phyloP scores from a whole-genome alignment of 2,329 filamentous ascomycete species.

The Aspergillus clavatus region DNA sequence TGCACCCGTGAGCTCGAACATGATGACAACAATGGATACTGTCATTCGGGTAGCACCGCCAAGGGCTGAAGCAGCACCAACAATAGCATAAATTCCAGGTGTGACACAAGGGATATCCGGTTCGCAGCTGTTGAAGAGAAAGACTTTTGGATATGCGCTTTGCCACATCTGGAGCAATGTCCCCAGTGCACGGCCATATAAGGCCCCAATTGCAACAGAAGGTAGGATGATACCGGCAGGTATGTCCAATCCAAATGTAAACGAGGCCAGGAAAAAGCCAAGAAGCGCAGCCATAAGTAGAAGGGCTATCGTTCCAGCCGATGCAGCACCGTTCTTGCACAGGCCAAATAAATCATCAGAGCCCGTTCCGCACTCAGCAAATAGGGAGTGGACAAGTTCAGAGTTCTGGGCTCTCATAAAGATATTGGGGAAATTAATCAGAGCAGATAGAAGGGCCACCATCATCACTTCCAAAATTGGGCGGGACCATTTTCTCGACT shows the following conservation, averaged over 20 bases:
- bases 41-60: slow-evolving; percentile 94
- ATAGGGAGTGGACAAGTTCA: slow-evolving; percentile 85
- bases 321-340: slow-evolving; percentile 80
- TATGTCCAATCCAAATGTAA: slow-evolving; percentile 91
- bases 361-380: slow-evolving; percentile 80
- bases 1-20: slow-evolving; percentile 96
- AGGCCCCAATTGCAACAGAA: slow-evolving; percentile 90
- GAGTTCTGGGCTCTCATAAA: slow-evolving; percentile 93
- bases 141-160: slow-evolving; percentile 66
- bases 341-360: slow-evolving; percentile 83
- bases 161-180: slow-evolving; percentile 89
- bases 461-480: slow-evolving; percentile 74
- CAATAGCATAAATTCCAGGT: slow-evolving; percentile 92
- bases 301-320: slow-evolving; percentile 74
- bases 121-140: slow-evolving; percentile 75
- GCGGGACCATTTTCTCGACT: slow-evolving; percentile 61
- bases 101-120: slow-evolving; percentile 85
- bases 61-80: slow-evolving; percentile 90
- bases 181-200: slow-evolving; percentile 83
- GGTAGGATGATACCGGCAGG: slow-evolving; percentile 94
- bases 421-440: slow-evolving; percentile 92
- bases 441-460: slow-evolving; percentile 75
- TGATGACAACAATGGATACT: slow-evolving; percentile 96
- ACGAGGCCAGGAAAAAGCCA: slow-evolving; percentile 76
- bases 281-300: slow-evolving; percentile 76